Percentiles rank a stretch among this genome's conserved stretches.
Evolutionary conservation across 2,329 filamentous ascomycete genomes (phyloP).

Genomic region (Akanthomyces uredinophilus): DNA sequence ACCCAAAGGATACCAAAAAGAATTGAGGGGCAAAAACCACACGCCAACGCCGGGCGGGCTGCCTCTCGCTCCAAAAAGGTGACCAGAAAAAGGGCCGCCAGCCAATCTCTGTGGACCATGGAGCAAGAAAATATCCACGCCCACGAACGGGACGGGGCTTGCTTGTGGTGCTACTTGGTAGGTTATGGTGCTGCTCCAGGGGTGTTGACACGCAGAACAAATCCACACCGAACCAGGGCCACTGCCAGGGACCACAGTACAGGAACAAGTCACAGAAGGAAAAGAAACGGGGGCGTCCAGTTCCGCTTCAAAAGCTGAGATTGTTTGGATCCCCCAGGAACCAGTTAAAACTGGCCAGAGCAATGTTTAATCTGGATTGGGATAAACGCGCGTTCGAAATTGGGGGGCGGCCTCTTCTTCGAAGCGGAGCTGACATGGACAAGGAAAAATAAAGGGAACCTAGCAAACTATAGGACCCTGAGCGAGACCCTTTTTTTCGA

Average conservation of each 20-base stretch:
- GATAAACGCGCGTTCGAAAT: constrained; percentile 13
- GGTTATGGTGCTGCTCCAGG: too few species aligned
- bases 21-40: neutral
- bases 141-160: too few species aligned
- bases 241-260: too few species aligned
- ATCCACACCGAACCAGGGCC: too few species aligned
- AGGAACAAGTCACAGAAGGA: too few species aligned
- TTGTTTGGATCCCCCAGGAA: neutral
- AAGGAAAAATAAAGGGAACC: neutral
- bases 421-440: neutral
- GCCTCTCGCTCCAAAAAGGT: neutral
- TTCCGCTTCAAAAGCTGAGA: too few species aligned
- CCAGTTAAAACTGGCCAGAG: neutral
- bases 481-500: neutral
- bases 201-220: too few species aligned
- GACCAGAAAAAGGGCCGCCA: neutral
- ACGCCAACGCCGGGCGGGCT: too few species aligned
- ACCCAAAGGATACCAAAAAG: too few species aligned
- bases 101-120: neutral
- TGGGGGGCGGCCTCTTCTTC: too few species aligned
- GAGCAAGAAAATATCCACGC: neutral
- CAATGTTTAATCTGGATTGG: neutral
- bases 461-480: neutral
- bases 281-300: neutral
- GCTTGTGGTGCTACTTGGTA: too few species aligned